Evolutionary conservation across 2,329 filamentous ascomycete species (phyloP), one percentile per base, ranked within the genome.

Genomic region (Exserohilum rostratum): DNA sequence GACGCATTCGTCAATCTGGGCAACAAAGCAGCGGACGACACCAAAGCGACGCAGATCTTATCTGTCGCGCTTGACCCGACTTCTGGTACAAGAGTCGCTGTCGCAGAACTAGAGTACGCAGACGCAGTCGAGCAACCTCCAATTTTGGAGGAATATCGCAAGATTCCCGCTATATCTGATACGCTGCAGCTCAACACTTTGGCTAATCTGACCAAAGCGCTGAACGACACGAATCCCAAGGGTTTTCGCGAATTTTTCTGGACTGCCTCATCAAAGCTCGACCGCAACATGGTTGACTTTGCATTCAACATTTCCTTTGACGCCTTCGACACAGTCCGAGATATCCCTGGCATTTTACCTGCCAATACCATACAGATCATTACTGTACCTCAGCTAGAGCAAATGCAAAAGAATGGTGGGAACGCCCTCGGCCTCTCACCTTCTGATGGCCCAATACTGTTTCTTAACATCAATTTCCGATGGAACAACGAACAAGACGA

Each of bases 371-470:
- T 68, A 11, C 67, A 70, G 43, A 48, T 61, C 49, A 62, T 70
- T 44, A 62, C 61, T 1, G 54, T 46, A 12, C 42, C 50, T 3
- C 42, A 49, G 5, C 53, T 68, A 13, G 13, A 54, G 27, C 38
- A 58, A 12, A 68, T 67, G 65, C 20, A 39, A 20, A 53, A 60
- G 39, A 58, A 60, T 15, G 59, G 56, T n/a, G 67, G 67, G 0
- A 69, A 70, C n/a, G 38, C 63, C 13, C 55, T 68, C 2, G 66
- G 66, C 3, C 58, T 69, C 15, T 20, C 17, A 3, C 22, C 58
- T 6, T 43, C 42, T 12, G 43, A 47, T 10, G 58, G 61, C 0
- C 60, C 59, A 1, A 45, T 60, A 4, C 53, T 64, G 10, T 5
- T 66, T 6, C 39, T 65, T 3, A 42, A 50, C 7, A 6, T 61